Base-by-base conservation (phyloP, 352 stramenopile genomes). In the Phytophthora lateralis region DNA sequence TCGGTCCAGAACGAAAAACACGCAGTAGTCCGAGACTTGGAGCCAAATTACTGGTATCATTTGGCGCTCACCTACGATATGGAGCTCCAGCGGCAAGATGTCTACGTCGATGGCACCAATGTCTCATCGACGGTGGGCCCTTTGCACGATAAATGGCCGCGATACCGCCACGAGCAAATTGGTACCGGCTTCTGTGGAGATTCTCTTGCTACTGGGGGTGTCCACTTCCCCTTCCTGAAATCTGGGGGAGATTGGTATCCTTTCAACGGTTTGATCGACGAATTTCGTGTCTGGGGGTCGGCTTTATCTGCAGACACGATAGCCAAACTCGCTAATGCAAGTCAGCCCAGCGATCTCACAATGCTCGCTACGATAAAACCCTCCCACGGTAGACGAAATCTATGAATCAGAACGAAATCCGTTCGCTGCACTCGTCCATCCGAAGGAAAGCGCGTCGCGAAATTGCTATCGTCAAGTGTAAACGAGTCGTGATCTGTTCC, bases 241-340 rank as follows among this genome's bases (percentile, higher is more conserved):
- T 34, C 32, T 49, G 37, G 29, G 43, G 1, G 21, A 9, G 58
- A 45, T 27, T 66, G 60, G 60, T 62, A 63, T 32, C 34, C 52
- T 49, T 63, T 68, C 21, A 51, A 62, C 32, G 60, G 60, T 9
- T 35, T 69, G 10, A 17, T 69, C 0, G 60, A 63, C 39, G 52
- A 63, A 27, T 62, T 63, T 18, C 26, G 60, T 35, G 17, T 63
- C 9, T 69, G 53, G 53, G 17, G 29, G 14, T 14, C n/a, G 0
- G n/a, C 17, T 17, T 48, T 68, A 18, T 24, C 20, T 10, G 12
- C 26, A 2, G 14, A 37, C 7, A 18, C 12, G 7, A 29, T 56
- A 8, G 20, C 7, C 2, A 20, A 56, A 18, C 50, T 57, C 30
- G 35, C 50, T 39, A 11, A n/a, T 32, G 38, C 38, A 24, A 34